Base-by-base conservation (phyloP, 2,329 filamentous ascomycete genomes). In the Colletotrichum noveboracense region DNA sequence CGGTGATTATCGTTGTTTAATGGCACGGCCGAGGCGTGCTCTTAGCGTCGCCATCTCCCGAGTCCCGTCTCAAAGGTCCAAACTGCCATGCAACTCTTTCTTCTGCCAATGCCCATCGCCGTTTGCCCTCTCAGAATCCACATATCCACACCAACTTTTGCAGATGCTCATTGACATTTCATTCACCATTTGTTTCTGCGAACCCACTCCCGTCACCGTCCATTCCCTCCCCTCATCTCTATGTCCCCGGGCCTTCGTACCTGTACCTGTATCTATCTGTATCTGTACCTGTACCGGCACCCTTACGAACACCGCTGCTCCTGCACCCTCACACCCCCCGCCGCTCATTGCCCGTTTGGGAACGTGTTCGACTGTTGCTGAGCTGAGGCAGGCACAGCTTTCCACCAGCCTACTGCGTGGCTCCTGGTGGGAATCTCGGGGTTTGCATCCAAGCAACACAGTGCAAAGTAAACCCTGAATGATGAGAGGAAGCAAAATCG, bases 391-490 rank as follows among this genome's bases (percentile, higher is more conserved):
- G 30, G 7, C 36, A 48, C 67, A 56, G 60, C 64, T 66, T 30
- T 71, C 58, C 58, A n/a, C 38, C 32, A 32, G 16, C 56, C 13
- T 60, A 60, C 60, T 62, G n/a, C 30, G 60, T 34, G n/a, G 14
- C 30, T 36, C 55, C 21, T 18, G 32, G 66, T 21, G 58, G 73
- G n/a, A 71, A 67, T 62, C n/a, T 75, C 72, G 72, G 72, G 61
- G 55, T 75, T 62, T 72, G 72, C 28, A 34, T 12, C 28, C 18
- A 30, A 61, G 56, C 58, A 30, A 60, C 56, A 16, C 28, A 28
- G 30, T 69, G 71, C 72, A 66, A 69, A 66, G 61, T 61, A 61
- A 75, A 75, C 61, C 52, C 72, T 71, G 68, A 48, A 48, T n/a
- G 38, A 48, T n/a, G 38, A 48, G 38, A 48, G 38, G 38, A 18